Evolutionary conservation across 31 red algal species (phyloP).

Genomic region (Pterothamnion heteromorphum): DNA sequence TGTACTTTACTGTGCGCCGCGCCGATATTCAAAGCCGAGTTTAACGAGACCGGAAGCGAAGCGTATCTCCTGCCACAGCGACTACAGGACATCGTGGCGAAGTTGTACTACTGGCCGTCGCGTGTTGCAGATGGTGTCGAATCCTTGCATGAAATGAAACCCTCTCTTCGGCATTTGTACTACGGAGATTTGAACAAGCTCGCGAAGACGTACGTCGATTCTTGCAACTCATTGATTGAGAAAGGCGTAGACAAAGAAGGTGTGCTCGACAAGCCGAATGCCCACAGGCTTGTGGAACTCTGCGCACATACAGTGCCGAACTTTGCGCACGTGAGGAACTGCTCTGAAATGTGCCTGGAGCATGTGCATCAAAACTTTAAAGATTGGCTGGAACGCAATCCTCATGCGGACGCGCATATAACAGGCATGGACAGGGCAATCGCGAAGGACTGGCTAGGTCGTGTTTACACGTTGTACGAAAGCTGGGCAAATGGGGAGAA

Average conservation of each 20-base stretch:
- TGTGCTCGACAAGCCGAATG: not conserved
- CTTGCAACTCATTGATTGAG: not conserved
- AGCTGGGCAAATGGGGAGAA: not conserved
- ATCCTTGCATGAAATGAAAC: not conserved
- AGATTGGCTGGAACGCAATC: conserved; percentile 10
- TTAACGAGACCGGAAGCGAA: not conserved
- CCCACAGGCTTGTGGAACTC: not conserved
- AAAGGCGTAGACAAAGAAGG: not conserved
- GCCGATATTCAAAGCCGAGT: not conserved
- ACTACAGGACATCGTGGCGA: conserved; percentile 3
- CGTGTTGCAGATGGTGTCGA: not conserved
- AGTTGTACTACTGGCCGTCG: conserved; percentile 11
- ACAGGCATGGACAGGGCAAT: not conserved
- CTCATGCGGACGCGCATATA: not conserved
- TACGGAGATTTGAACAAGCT: not conserved
- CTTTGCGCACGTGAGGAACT: not conserved
- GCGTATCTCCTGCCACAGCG: not conserved
- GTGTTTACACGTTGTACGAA: not conserved
- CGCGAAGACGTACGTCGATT: not conserved
- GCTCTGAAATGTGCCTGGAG: not conserved
- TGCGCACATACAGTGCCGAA: not conserved
- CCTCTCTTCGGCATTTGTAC: not conserved
- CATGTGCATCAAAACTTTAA: no score
- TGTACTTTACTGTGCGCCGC: conserved; percentile 16
- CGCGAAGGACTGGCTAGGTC: not conserved